Base-by-base conservation (phyloP, 257 asterid genomes). In the Prunella vulgaris region DNA sequence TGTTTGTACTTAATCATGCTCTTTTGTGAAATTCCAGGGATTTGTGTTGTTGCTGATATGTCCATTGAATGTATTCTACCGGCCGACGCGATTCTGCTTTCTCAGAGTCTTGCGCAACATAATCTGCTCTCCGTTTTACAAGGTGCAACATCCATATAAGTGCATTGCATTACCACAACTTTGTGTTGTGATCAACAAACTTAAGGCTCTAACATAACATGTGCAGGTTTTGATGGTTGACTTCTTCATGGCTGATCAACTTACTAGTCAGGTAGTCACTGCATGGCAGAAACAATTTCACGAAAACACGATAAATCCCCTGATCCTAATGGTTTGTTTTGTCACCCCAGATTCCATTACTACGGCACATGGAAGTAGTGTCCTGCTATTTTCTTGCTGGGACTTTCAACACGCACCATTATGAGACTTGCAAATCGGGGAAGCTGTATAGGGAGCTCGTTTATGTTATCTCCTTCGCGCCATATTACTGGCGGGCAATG, bases 201-300 rank as follows among this genome's bases (percentile, higher is more conserved):
- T 32, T 68, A 7, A 44, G 20, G 44, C 27, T 70, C 20, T 77
- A 2, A 25, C 60, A 2, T 54, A 4, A 59, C 24, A 1, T 20
- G 0, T 32, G 42, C 84, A 90, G 96, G 96, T 93, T 59, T 61
- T 91, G 85, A 40, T 94, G 95, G 98, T 86, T 2, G 99, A 94
- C 33, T 89, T 94, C 79, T 91, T 94, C 90, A 94, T 94, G 99
- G 99, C 99, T 59, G 98, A 94, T 80, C 99, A 94, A 74, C 90
- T 94, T 0, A 94, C 99, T 5, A 94, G 99, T 74, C 98, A 93
- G 97, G 99, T 93, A 70, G 13, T 13, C 13, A 83, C 35, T 10
- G 2, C 7, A 33, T 20, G 51, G 18, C 14, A 13, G 20, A 10
- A 40, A 5, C 4, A 40, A 1, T 40, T 24, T 40, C 40, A 64